Conservation (phyloP, 202 grass and related monocot species). For the Eragrostis tef region DNA sequence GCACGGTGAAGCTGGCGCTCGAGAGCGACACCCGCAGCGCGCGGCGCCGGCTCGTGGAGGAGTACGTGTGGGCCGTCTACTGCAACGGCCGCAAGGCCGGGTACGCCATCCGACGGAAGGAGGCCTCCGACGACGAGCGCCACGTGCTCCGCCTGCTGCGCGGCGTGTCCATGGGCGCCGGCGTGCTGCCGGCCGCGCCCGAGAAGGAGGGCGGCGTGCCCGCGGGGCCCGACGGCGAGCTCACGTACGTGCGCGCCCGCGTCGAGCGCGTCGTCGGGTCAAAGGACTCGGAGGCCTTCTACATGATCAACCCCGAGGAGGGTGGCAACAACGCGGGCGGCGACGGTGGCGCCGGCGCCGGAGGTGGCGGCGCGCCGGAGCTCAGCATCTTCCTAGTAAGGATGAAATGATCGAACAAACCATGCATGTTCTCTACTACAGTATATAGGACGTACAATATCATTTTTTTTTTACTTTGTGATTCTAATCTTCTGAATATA, state of each 20-base stretch:
- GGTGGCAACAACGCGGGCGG: conserved; percentile 36
- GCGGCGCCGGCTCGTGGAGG: conserved; percentile 71
- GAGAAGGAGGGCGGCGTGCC: conserved; percentile 55
- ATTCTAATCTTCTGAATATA: neutral
- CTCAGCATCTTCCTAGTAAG: conserved; percentile 94
- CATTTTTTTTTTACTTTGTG: conserved; percentile 22
- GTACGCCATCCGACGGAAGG: conserved; percentile 87
- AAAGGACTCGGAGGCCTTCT: conserved; percentile 94
- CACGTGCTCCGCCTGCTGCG: conserved; percentile 82
- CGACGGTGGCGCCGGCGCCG: neutral
- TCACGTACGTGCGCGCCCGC: conserved; percentile 90
- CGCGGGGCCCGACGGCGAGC: conserved; percentile 69
- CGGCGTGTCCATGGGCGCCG: conserved; percentile 94
- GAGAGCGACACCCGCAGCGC: conserved; percentile 92
- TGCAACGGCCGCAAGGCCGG: conserved; percentile 95
- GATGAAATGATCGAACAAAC: conserved; percentile 67
- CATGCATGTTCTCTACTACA: neutral
- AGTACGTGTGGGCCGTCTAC: conserved; percentile 95
- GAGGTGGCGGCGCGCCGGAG: conserved; percentile 57
- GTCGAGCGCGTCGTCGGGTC: conserved; percentile 94
- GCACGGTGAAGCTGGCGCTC: conserved; percentile 80
- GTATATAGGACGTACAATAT: neutral
- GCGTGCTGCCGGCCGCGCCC: conserved; percentile 76
- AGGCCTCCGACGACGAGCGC: conserved; percentile 77
- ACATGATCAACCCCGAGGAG: conserved; percentile 92